Evolutionary conservation across 2,329 filamentous ascomycete species (phyloP), one percentile per base, ranked within the genome.

Genomic region (Fusarium sacchari): DNA sequence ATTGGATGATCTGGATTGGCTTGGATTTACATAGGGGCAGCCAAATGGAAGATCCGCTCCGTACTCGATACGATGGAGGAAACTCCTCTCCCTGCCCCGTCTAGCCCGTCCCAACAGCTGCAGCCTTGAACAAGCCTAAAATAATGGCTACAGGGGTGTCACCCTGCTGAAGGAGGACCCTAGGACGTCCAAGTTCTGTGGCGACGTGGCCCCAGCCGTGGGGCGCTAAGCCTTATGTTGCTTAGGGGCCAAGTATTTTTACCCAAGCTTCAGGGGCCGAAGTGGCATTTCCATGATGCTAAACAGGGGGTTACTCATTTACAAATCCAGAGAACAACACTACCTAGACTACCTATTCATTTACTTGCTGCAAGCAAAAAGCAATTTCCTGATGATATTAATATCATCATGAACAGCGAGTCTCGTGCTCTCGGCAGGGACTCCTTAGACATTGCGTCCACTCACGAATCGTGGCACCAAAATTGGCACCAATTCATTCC

Each of bases 1-100:
- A 69, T 72, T 36, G 64, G 60, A 32, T 69, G 46, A 42, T 42
- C 46, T 39, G 72, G 59, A 52, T 74, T 74, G 72, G 65, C 50
- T 74, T 77, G 67, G 64, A 72, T 66, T 76, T 72, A 72, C 59
- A 71, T 64, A 73, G 62, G 70, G 47, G 63, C 60, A 69, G 43
- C 47, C 53, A 72, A 64, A 67, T 67, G 62, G 64, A 67, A 71
- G 71, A 73, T 68, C 71, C 61, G 71, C 62, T 62, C 62, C 40
- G 53, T 73, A 65, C 59, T 55, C 22, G 24, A 42, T 55, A 55
- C 52, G 52, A 42, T 56, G 26, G 26, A 42, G 28, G 63, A 63
- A 56, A 46, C 43, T 57, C 68, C 68, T 55, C 71, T 44, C 53
- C 55, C 55, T 46, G 39, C 39, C 24, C 66, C 64, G 42, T 24